phyloP scores from a whole-genome alignment of 2,329 filamentous ascomycete species.

The Ceratocystis smalleyi region DNA sequence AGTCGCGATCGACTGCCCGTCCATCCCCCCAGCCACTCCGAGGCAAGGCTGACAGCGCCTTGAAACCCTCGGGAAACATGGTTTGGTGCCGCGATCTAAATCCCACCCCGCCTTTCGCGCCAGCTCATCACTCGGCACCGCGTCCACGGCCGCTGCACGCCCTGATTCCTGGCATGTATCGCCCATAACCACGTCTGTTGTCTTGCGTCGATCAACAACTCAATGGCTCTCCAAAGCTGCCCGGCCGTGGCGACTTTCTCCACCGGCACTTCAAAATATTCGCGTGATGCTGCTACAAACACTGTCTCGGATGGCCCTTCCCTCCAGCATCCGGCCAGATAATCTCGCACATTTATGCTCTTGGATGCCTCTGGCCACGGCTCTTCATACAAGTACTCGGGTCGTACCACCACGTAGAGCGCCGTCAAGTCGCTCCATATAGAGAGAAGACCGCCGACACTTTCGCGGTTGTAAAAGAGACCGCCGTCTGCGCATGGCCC shows the following conservation, averaged over 20 bases:
- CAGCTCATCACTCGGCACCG: slow-evolving; percentile 14
- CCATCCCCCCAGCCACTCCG: no score
- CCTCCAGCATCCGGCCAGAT: slow-evolving; percentile 2
- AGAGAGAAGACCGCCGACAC: slow-evolving; percentile 1
- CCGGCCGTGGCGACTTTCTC: slow-evolving; percentile 5
- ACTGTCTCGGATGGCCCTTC: not conserved
- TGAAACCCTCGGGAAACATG: not conserved
- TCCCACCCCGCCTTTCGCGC: not conserved
- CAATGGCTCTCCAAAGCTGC: slow-evolving; percentile 11
- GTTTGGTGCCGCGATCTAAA: not conserved
- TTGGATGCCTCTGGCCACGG: not conserved
- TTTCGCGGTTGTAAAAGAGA: slow-evolving; percentile 6
- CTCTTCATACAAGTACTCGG: slow-evolving; percentile 1
- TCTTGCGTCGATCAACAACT: slow-evolving; percentile 9
- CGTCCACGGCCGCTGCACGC: slow-evolving; percentile 11
- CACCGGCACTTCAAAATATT: slow-evolving; percentile 10
- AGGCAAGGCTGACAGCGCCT: not conserved
- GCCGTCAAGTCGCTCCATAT: slow-evolving; percentile 11
- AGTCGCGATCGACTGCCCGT: no score
- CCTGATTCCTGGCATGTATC: slow-evolving; percentile 8
- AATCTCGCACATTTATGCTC: not conserved
- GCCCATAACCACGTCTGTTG: slow-evolving; percentile 14
- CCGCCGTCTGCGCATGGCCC: slow-evolving; percentile 8
- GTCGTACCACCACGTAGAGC: slow-evolving; percentile 14
- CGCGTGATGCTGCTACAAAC: slow-evolving; percentile 7